Conservation (phyloP, 805 yeast species). For the Maudiozyma saulgeensis region DNA sequence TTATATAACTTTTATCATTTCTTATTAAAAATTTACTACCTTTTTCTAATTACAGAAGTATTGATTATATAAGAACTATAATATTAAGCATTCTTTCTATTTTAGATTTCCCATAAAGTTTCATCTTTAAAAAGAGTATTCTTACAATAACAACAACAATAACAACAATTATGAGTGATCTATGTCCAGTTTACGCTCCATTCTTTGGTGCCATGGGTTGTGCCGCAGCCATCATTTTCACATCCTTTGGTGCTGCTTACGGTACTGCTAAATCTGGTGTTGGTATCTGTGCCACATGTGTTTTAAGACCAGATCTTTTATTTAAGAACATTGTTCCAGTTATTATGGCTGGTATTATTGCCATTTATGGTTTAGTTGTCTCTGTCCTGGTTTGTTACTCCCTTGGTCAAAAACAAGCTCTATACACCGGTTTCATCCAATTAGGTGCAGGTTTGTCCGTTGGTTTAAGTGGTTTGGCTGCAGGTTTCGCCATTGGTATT, state of each 20-base stretch:
- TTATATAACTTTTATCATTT: too few relatives aligned
- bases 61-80: too few relatives aligned
- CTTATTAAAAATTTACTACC: too few relatives aligned
- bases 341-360: conserved; percentile 99
- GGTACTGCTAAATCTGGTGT: conserved; percentile 99
- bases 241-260: conserved; percentile 97
- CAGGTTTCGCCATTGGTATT: conserved; percentile 98
- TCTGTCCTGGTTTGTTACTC: conserved; percentile 89
- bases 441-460: conserved; percentile 97
- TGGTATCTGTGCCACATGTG: conserved; percentile 98
- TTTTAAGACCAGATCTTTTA: conserved; percentile 90
- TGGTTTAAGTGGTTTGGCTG: conserved; percentile 94
- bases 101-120: neutral
- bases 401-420: conserved; percentile 80
- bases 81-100: too few relatives aligned
- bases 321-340: conserved; percentile 94
- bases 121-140: neutral
- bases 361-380: conserved; percentile 95
- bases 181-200: conserved; percentile 51
- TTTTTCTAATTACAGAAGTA: too few relatives aligned
- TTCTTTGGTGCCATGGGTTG: conserved; percentile 99
- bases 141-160: neutral
- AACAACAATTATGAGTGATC: conserved; percentile 22
- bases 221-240: conserved; percentile 97
- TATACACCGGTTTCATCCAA: conserved; percentile 96